Conservation (phyloP, 768 basidiomycete species). For the Agaricus blazei region DNA sequence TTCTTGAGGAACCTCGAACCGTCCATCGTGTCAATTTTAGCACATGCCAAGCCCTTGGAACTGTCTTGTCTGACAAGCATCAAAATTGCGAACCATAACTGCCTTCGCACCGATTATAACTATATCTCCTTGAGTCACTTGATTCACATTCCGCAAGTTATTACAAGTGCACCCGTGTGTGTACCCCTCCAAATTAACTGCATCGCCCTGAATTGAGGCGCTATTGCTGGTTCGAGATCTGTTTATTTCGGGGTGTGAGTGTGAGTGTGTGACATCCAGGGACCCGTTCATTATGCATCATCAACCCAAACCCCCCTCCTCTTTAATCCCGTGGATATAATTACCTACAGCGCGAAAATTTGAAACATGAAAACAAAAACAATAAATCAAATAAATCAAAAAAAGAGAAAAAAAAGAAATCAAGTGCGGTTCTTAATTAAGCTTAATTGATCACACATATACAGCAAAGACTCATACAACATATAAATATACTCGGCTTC, state of each 20-base stretch:
- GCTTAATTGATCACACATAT: too few species aligned
- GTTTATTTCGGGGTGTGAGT: too few species aligned
- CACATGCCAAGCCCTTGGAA: constrained; percentile 5
- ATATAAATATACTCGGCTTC: too few species aligned
- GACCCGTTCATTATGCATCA: too few species aligned
- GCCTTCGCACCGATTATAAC: neutral
- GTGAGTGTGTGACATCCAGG: too few species aligned
- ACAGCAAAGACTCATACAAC: too few species aligned
- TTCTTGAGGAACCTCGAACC: neutral
- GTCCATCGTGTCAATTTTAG: neutral
- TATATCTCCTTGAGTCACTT: neutral
- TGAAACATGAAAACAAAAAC: neutral
- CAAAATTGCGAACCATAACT: neutral
- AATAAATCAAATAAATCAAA: neutral
- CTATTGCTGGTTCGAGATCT: too few species aligned
- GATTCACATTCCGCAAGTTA: neutral
- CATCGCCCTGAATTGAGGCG: too few species aligned
- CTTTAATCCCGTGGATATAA: too few species aligned
- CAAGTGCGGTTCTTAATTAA: too few species aligned
- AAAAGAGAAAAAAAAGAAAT: too few species aligned
- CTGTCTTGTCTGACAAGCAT: neutral
- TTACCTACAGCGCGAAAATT: neutral
- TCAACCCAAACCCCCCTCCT: too few species aligned
- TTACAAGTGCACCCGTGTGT: neutral
- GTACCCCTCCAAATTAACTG: neutral